Evolutionary conservation across 2,329 filamentous ascomycete genomes (phyloP).

Genomic region (Aspergillus clavatus): DNA sequence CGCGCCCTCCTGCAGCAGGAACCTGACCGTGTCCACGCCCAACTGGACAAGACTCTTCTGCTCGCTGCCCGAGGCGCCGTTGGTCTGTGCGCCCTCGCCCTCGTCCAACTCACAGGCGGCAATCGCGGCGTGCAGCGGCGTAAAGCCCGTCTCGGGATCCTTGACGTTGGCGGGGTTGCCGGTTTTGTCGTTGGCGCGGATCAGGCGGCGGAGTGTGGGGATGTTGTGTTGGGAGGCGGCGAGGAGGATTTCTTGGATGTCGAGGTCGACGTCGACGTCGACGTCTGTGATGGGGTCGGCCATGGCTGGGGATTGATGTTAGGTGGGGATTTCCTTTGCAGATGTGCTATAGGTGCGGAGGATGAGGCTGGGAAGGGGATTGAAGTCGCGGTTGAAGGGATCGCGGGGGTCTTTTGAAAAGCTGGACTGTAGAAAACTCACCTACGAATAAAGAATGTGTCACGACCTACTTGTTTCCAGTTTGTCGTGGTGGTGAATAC

Average conservation of each 20-base stretch:
- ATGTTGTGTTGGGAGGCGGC: slow-evolving; percentile 65
- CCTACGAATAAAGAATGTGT: not conserved
- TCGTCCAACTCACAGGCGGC: slow-evolving; percentile 58
- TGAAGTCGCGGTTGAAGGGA: not conserved
- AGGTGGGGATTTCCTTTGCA: not conserved
- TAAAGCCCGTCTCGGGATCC: slow-evolving; percentile 78
- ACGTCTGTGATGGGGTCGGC: slow-evolving; percentile 21
- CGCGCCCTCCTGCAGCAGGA: slow-evolving; percentile 79
- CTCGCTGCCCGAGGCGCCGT: slow-evolving; percentile 11
- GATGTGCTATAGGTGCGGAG: slow-evolving; percentile 2
- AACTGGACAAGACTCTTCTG: slow-evolving; percentile 46
- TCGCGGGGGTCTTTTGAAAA: no score
- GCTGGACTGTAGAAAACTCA: not conserved
- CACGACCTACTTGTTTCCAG: not conserved
- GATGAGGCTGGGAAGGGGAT: slow-evolving; percentile 7
- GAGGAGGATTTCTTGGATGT: slow-evolving; percentile 58
- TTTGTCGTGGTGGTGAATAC: not conserved
- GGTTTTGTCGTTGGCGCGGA: slow-evolving; percentile 48
- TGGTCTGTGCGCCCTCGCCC: slow-evolving; percentile 17
- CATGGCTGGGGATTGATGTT: slow-evolving; percentile 13
- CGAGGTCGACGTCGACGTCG: slow-evolving; percentile 36
- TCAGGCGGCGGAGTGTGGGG: slow-evolving; percentile 62
- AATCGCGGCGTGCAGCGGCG: slow-evolving; percentile 85
- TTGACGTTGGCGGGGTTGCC: slow-evolving; percentile 66
- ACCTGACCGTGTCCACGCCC: slow-evolving; percentile 63